Evolutionary conservation across 2,329 filamentous ascomycete species (phyloP), one percentile per base, ranked within the genome.

Genomic region (Pseudohalonectria lignicola): DNA sequence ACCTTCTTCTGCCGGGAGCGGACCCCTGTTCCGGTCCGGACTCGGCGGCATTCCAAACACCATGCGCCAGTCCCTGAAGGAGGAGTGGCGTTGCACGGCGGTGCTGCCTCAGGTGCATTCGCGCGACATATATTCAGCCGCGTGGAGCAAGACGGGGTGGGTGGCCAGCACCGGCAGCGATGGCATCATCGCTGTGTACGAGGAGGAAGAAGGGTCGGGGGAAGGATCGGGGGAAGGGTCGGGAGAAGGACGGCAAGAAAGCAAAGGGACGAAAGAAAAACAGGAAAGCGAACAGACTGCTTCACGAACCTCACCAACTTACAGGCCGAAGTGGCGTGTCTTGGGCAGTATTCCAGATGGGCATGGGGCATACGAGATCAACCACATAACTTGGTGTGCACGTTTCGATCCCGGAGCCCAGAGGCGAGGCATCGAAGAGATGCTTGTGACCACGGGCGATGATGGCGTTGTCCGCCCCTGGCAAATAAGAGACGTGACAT

Each of bases 311-410:
- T n/a, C n/a, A n/a, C n/a, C n/a, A n/a, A n/a, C n/a, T n/a, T n/a
- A n/a, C n/a, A n/a, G n/a, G n/a, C 74, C 71, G 1, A 69, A 74
- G 42, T 96, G 92, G 92, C 66, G 69, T 6, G 60, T 90, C 4
- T 53, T 94, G 13, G 75, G 77, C 0, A 72, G 74, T n/a, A 54
- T 83, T 2, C 69, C 80, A 34, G 80, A 79, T 25, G 85, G 81
- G 2, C 92, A 98, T 56, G 88, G 86, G 1, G 85, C 93, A 3
- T 95, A 90, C 53, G 92, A 98, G 61, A 72, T 96, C 45, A 98
- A 98, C 52, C 87, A 95, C 58, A 73, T 92, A 35, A 78, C 76
- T 2, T 98, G 92, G 92, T 87, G 86, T 47, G 75, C 71, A 49
- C 71, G 88, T 41, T 82, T 76, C 41, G 87, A 94, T 55, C 67